Evolutionary conservation across 768 basidiomycete genomes (phyloP).

Genomic region (Panaeolus papilionaceus): DNA sequence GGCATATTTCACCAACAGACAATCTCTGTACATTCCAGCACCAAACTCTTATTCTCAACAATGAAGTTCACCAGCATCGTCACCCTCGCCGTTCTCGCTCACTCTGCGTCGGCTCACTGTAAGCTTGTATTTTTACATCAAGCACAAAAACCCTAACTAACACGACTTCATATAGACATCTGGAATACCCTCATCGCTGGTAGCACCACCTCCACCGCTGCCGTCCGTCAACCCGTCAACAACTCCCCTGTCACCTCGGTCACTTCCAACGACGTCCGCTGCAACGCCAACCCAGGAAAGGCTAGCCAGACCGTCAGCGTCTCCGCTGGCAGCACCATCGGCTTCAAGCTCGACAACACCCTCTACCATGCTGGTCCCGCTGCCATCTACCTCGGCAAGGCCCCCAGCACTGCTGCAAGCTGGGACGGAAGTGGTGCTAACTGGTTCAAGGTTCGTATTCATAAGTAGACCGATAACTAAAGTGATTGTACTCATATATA

Average conservation of each 20-base stretch:
- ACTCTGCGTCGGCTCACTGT: conserved; percentile 37
- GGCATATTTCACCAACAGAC: background rate
- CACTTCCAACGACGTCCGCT: conserved; percentile 39
- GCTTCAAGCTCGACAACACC: conserved; percentile 45
- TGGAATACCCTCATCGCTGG: conserved; percentile 40
- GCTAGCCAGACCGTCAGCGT: conserved; percentile 46
- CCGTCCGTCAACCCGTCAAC: conserved; percentile 40
- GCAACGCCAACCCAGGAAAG: conserved; percentile 39
- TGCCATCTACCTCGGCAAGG: conserved; percentile 55
- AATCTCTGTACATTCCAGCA: background rate
- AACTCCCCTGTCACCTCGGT: conserved; percentile 40
- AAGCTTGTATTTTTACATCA: background rate
- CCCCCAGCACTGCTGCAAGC: conserved; percentile 43
- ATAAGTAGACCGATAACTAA: conserved; percentile 16
- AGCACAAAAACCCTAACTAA: background rate
- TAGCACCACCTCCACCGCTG: conserved; percentile 33
- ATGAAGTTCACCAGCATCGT: conserved; percentile 34
- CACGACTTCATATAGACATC: conserved; percentile 29
- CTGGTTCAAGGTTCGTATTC: conserved; percentile 57
- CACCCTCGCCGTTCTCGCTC: conserved; percentile 29
- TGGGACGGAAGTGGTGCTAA: conserved; percentile 56
- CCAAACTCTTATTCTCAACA: background rate
- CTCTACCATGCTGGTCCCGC: conserved; percentile 52
- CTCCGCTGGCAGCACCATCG: conserved; percentile 43
- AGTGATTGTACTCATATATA: no score